Percentiles rank a stretch among this genome's conserved stretches.
Evolutionary conservation across 192 early-diverging fungal species (phyloP).

Genomic region (Rhizoclosmatium globosum): DNA sequence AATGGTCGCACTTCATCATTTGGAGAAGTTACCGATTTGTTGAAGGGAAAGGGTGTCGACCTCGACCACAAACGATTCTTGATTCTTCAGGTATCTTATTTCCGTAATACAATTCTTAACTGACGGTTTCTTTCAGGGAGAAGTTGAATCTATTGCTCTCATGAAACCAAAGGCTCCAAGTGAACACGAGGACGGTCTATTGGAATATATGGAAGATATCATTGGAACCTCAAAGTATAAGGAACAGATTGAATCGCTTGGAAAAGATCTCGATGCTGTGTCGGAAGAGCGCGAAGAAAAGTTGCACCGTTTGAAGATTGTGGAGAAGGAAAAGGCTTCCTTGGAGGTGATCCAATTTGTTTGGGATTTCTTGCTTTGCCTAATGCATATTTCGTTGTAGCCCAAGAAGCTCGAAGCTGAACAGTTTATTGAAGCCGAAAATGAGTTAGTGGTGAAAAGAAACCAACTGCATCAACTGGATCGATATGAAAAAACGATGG

Average conservation of each 20-base stretch:
- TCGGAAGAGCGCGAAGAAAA: conserved; percentile 81
- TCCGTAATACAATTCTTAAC: background rate
- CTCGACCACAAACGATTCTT: conserved; percentile 98
- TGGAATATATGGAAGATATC: conserved; percentile 99
- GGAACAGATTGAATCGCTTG: conserved; percentile 79
- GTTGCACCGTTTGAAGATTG: conserved; percentile 84
- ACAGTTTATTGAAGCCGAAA: conserved; percentile 80
- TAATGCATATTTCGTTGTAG: conserved; percentile 29
- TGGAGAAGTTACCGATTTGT: conserved; percentile 82
- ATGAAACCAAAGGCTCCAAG: conserved; percentile 96
- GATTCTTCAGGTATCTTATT: conserved; percentile 76
- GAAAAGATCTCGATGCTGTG: conserved; percentile 72
- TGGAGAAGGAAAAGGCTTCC: conserved; percentile 85
- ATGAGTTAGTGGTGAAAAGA: conserved; percentile 75
- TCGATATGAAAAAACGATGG: conserved; percentile 66
- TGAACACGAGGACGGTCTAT: conserved; percentile 92
- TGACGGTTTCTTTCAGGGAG: conserved; percentile 67
- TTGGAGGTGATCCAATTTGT: conserved; percentile 67
- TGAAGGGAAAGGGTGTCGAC: conserved; percentile 89
- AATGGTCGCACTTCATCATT: conserved; percentile 70
- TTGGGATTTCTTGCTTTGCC: background rate
- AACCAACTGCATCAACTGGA: conserved; percentile 81
- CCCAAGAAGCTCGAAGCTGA: conserved; percentile 84
- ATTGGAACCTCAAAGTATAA: conserved; percentile 95
- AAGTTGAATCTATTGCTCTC: conserved; percentile 97